Evolutionary conservation across 164 flowering plant species (phyloP).

Genomic region (Umbellularia californica): DNA sequence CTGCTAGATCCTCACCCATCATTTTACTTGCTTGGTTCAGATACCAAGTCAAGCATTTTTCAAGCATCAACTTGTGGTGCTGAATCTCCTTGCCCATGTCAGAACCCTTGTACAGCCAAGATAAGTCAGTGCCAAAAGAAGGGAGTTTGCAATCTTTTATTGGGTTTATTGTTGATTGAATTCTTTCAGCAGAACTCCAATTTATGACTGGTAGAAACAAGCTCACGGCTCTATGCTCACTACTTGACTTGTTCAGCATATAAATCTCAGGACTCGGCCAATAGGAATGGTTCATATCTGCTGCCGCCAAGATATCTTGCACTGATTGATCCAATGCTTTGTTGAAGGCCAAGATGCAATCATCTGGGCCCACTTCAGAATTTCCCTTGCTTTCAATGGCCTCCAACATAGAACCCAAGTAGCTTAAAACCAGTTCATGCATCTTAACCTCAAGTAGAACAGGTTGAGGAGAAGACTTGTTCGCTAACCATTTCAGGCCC

Average conservation of each 20-base stretch:
- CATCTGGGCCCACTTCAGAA: conserved; percentile 43
- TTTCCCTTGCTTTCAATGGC: conserved; percentile 31
- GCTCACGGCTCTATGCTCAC: conserved; percentile 35
- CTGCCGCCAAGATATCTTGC: conserved; percentile 44
- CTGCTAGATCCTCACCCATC: conserved; percentile 51
- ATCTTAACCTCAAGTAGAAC: conserved; percentile 37
- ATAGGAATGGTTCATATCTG: conserved; percentile 35
- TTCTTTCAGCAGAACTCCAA: conserved; percentile 60
- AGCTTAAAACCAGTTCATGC: conserved; percentile 51
- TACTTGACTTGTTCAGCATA: conserved; percentile 38
- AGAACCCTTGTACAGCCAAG: conserved; percentile 50
- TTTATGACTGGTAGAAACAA: conserved; percentile 51
- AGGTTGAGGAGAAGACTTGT: conserved; percentile 59
- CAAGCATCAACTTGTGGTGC: conserved; percentile 42
- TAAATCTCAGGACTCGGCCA: conserved; percentile 92
- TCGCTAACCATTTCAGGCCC: conserved; percentile 79
- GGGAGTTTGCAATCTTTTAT: conserved; percentile 57
- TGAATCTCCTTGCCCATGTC: conserved; percentile 39
- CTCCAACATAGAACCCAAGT: conserved; percentile 44
- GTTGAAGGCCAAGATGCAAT: conserved; percentile 69
- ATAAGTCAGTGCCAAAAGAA: conserved; percentile 38
- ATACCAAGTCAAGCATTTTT: conserved; percentile 52
- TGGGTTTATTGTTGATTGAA: conserved; percentile 31
- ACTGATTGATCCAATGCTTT: conserved; percentile 57
- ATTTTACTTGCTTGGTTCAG: conserved; percentile 45